Base-by-base conservation (phyloP, 2,329 filamentous ascomycete species). In the Penicillium sp. region DNA sequence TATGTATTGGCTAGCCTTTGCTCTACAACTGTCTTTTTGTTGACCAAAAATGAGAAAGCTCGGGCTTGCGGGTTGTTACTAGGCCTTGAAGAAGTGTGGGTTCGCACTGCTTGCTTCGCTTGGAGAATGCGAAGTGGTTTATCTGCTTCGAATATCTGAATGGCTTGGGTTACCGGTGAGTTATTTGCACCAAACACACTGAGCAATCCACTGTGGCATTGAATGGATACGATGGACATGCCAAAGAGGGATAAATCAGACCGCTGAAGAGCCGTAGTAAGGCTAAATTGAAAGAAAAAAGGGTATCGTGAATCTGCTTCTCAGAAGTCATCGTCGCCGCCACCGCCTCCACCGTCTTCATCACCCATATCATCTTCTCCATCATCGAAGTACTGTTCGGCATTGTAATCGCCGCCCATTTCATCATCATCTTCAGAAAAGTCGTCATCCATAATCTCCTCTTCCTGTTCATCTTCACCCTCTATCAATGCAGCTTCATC, bases 341-440 rank as follows among this genome's bases (percentile, higher is more conserved):
- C 82, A 7, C 76, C 80, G 38, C 78, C 50, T 8, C 50, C 82
- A 31, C 78, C 82, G 42, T 77, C 82, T 60, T 81, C 84, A 52
- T 81, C 82, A 48, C 83, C 77, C 48, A 72, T 77, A 44, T 79
- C 78, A 46, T 79, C 78, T 47, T 81, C 84, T 7, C 84, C 84
- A 52, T 78, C 82, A 59, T 84, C 81, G 63, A 85, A 85, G 74
- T 87, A 87, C 59, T 86, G 80, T 63, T 87, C 84, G 1, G 82
- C 84, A 61, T 86, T 83, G 63, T 87, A 86, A 66, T 86, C 84
- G 4, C 82, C 84, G 5, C 78, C 81, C 71, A 80, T 79, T 35
- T 80, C 79, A 53, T 84, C 82, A 42, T 85, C 83, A 25, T 83
- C 82, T 42, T 84, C 80, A 59, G 84, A 86, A 51, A 84, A 81